These are phyloP conservation scores for Kockovaella imperatae DNA, from an alignment of 768 basidiomycete genomes.

Conservation along the genomic window DNA sequence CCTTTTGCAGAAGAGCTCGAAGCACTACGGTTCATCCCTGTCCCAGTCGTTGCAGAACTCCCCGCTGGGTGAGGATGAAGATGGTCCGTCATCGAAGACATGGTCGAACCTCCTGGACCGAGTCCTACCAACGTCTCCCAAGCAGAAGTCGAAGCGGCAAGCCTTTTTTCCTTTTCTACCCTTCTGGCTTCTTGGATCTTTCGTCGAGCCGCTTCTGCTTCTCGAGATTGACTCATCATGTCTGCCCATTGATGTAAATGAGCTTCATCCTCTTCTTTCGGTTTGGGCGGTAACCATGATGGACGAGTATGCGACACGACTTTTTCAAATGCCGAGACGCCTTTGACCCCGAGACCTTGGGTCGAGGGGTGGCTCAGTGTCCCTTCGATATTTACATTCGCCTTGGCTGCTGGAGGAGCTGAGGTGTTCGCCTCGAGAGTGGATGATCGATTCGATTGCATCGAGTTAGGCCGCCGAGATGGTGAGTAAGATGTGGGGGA, in stretches of 20 bases:
- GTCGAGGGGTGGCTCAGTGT: neutral
- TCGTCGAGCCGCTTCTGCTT: conserved; percentile 23
- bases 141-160: conserved; percentile 24
- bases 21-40: no score
- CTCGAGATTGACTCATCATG: conserved; percentile 38
- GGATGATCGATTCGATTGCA: conserved; percentile 1
- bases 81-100: no score
- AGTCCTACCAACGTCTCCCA: conserved; percentile 30
- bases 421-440: no score
- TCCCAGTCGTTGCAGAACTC: no score
- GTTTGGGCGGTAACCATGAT: conserved; percentile 39
- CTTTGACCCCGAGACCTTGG: conserved; percentile 21
- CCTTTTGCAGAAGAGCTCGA: no score
- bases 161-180: conserved; percentile 29
- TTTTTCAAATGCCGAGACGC: conserved; percentile 28
- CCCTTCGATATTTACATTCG: no score
- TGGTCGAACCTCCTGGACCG: neutral
- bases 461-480: conserved; percentile 2
- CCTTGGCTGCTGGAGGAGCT: neutral
- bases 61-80: no score
- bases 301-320: conserved; percentile 37
- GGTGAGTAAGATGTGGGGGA: neutral
- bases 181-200: conserved; percentile 15
- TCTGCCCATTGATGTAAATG: conserved; percentile 42
- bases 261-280: conserved; percentile 35